Base-by-base conservation (phyloP, 2,329 filamentous ascomycete genomes). In the Pseudogymnoascus sp. region DNA sequence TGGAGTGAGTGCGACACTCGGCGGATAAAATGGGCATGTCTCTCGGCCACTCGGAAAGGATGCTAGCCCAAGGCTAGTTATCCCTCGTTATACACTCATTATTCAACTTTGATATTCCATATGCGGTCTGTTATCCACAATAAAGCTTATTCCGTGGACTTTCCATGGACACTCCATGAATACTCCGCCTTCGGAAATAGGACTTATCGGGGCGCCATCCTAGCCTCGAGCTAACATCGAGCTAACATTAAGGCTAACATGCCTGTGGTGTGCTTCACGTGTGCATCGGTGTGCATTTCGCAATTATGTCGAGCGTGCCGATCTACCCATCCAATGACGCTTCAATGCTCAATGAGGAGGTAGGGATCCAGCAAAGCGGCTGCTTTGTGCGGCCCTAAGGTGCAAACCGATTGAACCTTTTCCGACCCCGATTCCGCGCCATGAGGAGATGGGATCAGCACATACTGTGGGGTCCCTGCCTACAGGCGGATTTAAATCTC, bases 221-320 rank as follows among this genome's bases (percentile, higher is more conserved):
- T 16, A 31, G 16, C 8, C 19, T 6, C 8, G n/a, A 31, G 26
- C 46, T 56, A 53, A 2, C 24, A 53, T 31, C 24, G 46, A 31
- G 46, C 46, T 53, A 56, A 16, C 46, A 53, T 53, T 16, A 31
- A 53, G 14, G 24, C 43, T 53, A 31, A 28, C 24, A 33, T 2
- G n/a, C n/a, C 10, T 56, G 24, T 33, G 26, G 26, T 33, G 26
- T 56, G 46, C 46, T 56, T 31, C 26, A 16, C 6, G n/a, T 33
- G 46, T 56, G 46, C 46, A 56, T 31, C 46, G 26, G 26, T 6
- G 46, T 56, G 46, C 46, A 56, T 56, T 56, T 56, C 26, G n/a
- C 26, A 56, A 56, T 56, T 19, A 56, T 33, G 46, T 31, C 14
- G n/a, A 56, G n/a, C 46, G 46, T 56, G 46, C 46, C 46, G 46